Percentiles rank a stretch among this genome's conserved stretches.
phyloP scores from a whole-genome alignment of 2,329 filamentous ascomycete genomes.

The Xylaria sp. region DNA sequence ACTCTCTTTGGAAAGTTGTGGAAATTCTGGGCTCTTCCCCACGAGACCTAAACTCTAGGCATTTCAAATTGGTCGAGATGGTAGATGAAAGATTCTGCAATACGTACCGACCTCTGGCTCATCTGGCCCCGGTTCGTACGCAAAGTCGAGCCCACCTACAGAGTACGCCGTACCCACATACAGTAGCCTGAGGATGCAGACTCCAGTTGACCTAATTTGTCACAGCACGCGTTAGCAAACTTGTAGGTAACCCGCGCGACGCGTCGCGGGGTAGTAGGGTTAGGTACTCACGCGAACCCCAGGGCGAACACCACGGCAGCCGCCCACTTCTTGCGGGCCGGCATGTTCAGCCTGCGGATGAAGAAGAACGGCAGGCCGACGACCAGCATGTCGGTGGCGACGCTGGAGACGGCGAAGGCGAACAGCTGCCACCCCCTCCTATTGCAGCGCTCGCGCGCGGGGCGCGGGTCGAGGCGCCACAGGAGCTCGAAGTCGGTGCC shows the following conservation, averaged over 20 bases:
- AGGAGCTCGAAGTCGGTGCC: slow-evolving; percentile 16
- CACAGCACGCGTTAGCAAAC: not conserved
- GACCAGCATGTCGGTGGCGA: slow-evolving; percentile 12
- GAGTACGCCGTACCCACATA: slow-evolving; percentile 2
- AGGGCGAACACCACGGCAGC: slow-evolving; percentile 5
- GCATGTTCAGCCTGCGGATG: slow-evolving; percentile 6
- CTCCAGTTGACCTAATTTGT: slow-evolving; percentile 8
- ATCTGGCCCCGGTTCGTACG: slow-evolving; percentile 8
- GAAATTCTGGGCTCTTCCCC: no score
- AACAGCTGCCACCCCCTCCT: slow-evolving; percentile 12
- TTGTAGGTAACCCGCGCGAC: not conserved
- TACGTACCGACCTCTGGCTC: slow-evolving; percentile 6
- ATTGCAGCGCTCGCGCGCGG: slow-evolving; percentile 3
- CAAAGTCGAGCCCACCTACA: slow-evolving; percentile 10
- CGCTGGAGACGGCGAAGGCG: slow-evolving; percentile 9
- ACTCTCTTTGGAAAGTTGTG: no score
- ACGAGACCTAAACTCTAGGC: no score
- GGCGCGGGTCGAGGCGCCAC: slow-evolving; percentile 12
- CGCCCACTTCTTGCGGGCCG: slow-evolving; percentile 11
- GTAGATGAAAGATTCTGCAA: no score
- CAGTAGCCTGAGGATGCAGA: slow-evolving; percentile 7
- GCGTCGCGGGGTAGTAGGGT: not conserved
- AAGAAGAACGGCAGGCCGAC: slow-evolving; percentile 12
- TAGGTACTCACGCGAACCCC: slow-evolving; percentile 11
- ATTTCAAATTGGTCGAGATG: no score